phyloP scores from a whole-genome alignment of 2,329 filamentous ascomycete species.

The Ophiocordyceps robertsii region DNA sequence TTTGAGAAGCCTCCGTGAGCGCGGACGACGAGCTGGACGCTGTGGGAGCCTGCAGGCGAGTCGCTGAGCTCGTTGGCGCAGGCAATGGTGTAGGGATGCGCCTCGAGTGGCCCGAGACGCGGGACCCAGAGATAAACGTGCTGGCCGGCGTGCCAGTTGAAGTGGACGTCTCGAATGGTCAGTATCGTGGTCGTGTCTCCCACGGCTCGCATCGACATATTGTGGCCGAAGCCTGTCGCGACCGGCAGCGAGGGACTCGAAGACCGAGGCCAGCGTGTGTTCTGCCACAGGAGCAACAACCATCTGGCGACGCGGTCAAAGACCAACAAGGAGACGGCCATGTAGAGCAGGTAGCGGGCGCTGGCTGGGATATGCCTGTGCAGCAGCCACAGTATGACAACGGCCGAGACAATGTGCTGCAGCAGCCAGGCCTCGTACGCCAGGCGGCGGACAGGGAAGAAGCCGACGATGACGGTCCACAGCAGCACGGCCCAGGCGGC shows the following conservation, averaged over 20 bases:
- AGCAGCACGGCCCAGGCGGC: slow-evolving; percentile 52
- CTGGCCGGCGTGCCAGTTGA: slow-evolving; percentile 45
- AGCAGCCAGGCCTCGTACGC: slow-evolving; percentile 57
- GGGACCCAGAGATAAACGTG: slow-evolving; percentile 50
- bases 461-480: slow-evolving; percentile 51
- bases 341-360: slow-evolving; percentile 51
- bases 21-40: slow-evolving; percentile 43
- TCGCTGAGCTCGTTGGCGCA: slow-evolving; percentile 38
- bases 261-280: slow-evolving; percentile 25
- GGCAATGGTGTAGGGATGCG: slow-evolving; percentile 51
- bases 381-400: slow-evolving; percentile 48
- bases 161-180: slow-evolving; percentile 46
- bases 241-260: slow-evolving; percentile 7
- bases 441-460: slow-evolving; percentile 50
- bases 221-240: slow-evolving; percentile 32
- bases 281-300: slow-evolving; percentile 35
- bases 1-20: slow-evolving; percentile 44
- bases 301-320: slow-evolving; percentile 47
- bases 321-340: slow-evolving; percentile 46
- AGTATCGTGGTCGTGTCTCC: slow-evolving; percentile 40
- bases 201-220: slow-evolving; percentile 32
- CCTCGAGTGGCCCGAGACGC: slow-evolving; percentile 36
- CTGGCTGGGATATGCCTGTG: slow-evolving; percentile 48
- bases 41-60: slow-evolving; percentile 22
- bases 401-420: slow-evolving; percentile 51